A percentile compares a stretch with the other conserved stretches of the same genome.
Evolutionary conservation across 1,139 yeast genomes (phyloP).

Genomic region (Diutina rugosa): DNA sequence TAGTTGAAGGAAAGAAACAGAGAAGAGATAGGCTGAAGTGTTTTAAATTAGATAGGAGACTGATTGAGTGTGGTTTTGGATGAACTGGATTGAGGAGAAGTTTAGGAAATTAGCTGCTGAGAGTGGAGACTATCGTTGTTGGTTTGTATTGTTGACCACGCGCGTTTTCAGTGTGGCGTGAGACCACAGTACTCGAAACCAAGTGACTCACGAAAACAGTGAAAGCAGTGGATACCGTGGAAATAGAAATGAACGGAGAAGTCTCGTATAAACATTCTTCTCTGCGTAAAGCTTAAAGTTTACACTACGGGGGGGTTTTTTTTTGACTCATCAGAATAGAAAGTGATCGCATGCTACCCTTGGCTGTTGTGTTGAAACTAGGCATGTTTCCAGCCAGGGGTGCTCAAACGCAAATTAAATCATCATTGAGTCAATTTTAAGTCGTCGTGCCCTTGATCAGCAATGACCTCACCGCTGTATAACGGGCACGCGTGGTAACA

Average conservation of each 20-base stretch:
- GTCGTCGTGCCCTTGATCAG: neutral
- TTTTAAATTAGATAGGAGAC: too few relatives aligned
- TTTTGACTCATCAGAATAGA: conserved; percentile 5
- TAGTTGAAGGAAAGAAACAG: neutral
- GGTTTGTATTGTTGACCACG: too few relatives aligned
- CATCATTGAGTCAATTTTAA: conserved; percentile 17
- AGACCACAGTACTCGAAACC: too few relatives aligned
- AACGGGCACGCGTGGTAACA: too few relatives aligned
- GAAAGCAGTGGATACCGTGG: too few relatives aligned
- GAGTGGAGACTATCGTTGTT: neutral
- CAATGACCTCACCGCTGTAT: neutral
- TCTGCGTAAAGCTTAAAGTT: neutral
- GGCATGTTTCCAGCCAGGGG: conserved; percentile 30
- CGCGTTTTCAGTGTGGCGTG: too few relatives aligned
- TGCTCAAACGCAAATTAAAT: conserved; percentile 44
- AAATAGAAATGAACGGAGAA: too few relatives aligned
- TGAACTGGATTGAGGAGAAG: too few relatives aligned
- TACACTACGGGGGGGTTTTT: neutral
- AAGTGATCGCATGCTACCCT: conserved; percentile 30
- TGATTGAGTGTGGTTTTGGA: neutral
- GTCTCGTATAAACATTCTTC: too few relatives aligned
- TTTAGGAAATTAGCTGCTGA: too few relatives aligned
- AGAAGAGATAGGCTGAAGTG: too few relatives aligned
- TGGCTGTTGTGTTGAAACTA: conserved; percentile 26
- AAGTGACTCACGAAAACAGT: too few relatives aligned